Conservation (phyloP, 345 rosid genomes). For the Balakata baccata region DNA sequence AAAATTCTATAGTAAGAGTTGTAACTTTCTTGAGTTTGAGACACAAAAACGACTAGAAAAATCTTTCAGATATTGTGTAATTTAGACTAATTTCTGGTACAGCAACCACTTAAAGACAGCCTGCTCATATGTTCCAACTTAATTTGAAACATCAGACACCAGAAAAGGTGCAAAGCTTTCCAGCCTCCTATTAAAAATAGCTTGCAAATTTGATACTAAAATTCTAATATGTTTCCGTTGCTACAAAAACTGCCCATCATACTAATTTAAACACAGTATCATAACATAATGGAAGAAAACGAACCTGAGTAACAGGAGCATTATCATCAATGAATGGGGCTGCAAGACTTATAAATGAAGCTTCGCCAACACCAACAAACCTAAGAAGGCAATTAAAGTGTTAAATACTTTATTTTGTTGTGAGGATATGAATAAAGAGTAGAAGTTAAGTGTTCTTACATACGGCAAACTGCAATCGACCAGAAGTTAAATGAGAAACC, state of each 20-base stretch:
- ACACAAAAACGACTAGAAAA: too few species aligned
- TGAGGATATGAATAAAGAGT: constrained; percentile 1
- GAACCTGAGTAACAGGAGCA: constrained; percentile 80
- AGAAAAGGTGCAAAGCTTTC: not conserved
- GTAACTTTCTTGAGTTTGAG: too few species aligned
- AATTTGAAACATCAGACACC: not conserved
- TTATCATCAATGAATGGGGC: constrained; percentile 97
- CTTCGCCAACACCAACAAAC: constrained; percentile 98
- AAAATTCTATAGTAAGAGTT: not conserved
- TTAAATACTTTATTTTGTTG: not conserved
- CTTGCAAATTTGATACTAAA: not conserved
- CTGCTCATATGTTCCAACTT: not conserved
- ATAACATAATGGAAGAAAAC: constrained; percentile 8
- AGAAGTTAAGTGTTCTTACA: constrained; percentile 45
- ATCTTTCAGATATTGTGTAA: too few species aligned
- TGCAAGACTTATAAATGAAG: constrained; percentile 94
- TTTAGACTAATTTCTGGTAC: not conserved
- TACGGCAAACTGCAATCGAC: constrained; percentile 80
- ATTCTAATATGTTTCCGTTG: not conserved
- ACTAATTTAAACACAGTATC: not conserved
- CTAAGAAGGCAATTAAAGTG: constrained; percentile 39
- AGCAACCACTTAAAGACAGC: not conserved
- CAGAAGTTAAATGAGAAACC: constrained; percentile 82
- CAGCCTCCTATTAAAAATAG: not conserved
- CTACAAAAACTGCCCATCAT: not conserved